A percentile compares a stretch with the other conserved stretches of the same genome.
Conservation (phyloP, 2,329 filamentous ascomycete genomes). For the Cladobotryum protrusum region DNA sequence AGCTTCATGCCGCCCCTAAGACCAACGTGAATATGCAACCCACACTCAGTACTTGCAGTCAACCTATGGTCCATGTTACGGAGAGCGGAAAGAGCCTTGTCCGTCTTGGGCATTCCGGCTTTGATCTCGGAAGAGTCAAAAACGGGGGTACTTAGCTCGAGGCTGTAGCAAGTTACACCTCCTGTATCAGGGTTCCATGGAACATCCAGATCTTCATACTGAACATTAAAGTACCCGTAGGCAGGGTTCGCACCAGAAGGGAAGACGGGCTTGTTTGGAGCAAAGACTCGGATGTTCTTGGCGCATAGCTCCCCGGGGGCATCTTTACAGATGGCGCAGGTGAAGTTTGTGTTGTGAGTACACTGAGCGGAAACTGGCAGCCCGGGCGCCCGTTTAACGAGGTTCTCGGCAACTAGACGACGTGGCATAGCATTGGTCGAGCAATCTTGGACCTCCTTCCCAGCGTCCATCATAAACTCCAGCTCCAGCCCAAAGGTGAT, state of each 20-base stretch:
- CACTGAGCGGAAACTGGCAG: conserved; percentile 1
- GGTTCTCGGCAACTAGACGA: background rate
- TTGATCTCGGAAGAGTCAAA: conserved; percentile 14
- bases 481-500: conserved; percentile 20
- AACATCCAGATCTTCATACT: conserved; percentile 7
- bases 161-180: conserved; percentile 8
- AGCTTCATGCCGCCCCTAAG: conserved; percentile 17
- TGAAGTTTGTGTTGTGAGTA: background rate
- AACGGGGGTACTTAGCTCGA: conserved; percentile 18
- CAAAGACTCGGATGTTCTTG: background rate
- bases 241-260: background rate
- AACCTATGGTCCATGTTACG: background rate
- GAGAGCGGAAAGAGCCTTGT: conserved; percentile 8
- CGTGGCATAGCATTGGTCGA: background rate
- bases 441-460: background rate
- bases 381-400: background rate
- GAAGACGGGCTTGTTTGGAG: background rate
- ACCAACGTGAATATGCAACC: conserved; percentile 22
- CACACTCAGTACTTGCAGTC: conserved; percentile 15
- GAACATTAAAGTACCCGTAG: conserved; percentile 13
- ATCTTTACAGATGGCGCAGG: conserved; percentile 1
- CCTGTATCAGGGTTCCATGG: background rate
- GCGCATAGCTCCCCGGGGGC: background rate
- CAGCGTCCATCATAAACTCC: conserved; percentile 14
- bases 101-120: conserved; percentile 10